Conservation (phyloP, 805 yeast species). For the Wickerhamiella cacticola region DNA sequence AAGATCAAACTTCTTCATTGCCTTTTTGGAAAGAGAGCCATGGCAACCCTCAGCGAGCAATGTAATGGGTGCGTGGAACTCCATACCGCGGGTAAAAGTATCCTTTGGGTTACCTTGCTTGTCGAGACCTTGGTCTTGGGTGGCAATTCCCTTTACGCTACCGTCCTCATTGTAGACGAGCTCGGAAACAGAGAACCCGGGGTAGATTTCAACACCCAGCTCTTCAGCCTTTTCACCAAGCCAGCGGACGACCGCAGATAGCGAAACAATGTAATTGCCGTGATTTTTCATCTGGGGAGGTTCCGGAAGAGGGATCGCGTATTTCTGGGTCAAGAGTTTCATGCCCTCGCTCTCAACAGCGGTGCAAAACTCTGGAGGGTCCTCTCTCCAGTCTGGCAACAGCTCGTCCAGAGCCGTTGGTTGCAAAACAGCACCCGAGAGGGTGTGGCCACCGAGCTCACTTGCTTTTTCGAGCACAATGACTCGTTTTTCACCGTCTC, state of each 20-base stretch:
- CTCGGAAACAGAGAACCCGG: slow-evolving; percentile 78
- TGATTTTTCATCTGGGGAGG: slow-evolving; percentile 83
- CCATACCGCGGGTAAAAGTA: slow-evolving; percentile 93
- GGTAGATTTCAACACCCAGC: slow-evolving; percentile 85
- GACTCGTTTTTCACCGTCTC: slow-evolving; percentile 59
- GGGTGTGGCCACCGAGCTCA: slow-evolving; percentile 83
- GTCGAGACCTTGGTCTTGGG: slow-evolving; percentile 81
- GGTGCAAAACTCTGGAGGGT: slow-evolving; percentile 50
- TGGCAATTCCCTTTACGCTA: slow-evolving; percentile 77
- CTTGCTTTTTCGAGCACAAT: slow-evolving; percentile 86
- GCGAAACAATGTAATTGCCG: slow-evolving; percentile 75
- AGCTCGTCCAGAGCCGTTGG: slow-evolving; percentile 80
- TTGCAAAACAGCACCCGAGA: slow-evolving; percentile 90
- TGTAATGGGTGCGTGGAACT: slow-evolving; percentile 80
- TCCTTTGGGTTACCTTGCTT: slow-evolving; percentile 66
- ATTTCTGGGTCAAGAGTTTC: slow-evolving; percentile 50
- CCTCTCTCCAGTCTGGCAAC: slow-evolving; percentile 47
- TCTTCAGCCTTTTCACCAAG: slow-evolving; percentile 84
- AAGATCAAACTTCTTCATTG: slow-evolving; percentile 53
- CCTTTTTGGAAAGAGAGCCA: slow-evolving; percentile 78
- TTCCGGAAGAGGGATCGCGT: slow-evolving; percentile 67
- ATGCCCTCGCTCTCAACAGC: slow-evolving; percentile 63
- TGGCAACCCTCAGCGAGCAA: slow-evolving; percentile 98
- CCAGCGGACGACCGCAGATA: slow-evolving; percentile 69
- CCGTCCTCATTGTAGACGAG: slow-evolving; percentile 48